phyloP scores from a whole-genome alignment of 495 filamentous ascomycete genomes.

The Penicillium pancosmium region DNA sequence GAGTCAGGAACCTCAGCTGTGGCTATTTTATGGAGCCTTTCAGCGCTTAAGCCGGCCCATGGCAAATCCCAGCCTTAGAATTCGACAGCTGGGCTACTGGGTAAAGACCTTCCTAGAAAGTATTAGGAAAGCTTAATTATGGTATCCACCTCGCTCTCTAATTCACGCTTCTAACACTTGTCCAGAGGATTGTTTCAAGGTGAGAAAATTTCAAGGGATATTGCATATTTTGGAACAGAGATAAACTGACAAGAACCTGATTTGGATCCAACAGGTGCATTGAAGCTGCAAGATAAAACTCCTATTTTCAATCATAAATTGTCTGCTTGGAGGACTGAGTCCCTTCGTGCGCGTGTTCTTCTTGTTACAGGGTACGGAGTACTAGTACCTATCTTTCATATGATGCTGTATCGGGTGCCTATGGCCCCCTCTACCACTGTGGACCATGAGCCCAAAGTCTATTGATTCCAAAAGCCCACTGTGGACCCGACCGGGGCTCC shows the following conservation, averaged over 20 bases:
- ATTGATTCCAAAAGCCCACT: not conserved
- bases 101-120: not conserved
- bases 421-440: not conserved
- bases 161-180: not conserved
- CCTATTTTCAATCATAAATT: no score
- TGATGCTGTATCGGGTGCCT: not conserved
- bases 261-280: no score
- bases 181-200: no score
- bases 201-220: no score
- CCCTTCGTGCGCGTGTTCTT: no score
- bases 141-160: not conserved
- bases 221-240: no score
- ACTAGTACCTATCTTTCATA: not conserved
- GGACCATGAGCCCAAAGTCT: not conserved
- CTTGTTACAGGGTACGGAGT: no score
- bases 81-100: not conserved
- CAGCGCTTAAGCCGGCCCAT: not conserved
- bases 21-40: no score
- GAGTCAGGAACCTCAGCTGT: no score
- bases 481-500: not conserved
- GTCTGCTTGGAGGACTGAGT: no score
- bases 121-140: not conserved
- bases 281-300: no score
- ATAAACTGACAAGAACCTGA: no score
- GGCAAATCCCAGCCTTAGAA: not conserved